phyloP scores from a whole-genome alignment of 805 yeast genomes.

The Lachancea thermotolerans region DNA sequence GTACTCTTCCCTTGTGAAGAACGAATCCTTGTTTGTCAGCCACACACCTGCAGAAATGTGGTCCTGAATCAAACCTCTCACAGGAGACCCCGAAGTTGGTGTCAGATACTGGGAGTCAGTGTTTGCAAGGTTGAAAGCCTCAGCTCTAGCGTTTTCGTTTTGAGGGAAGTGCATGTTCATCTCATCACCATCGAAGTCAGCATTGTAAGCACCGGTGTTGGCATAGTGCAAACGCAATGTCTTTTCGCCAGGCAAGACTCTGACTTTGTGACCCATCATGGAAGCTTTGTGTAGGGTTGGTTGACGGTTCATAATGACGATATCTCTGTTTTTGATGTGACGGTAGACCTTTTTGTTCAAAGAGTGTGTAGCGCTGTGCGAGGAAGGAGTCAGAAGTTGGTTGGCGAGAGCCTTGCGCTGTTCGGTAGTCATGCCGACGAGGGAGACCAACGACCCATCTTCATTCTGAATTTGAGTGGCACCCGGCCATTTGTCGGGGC shows the following conservation, averaged over 20 bases:
- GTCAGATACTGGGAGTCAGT: conserved; percentile 97
- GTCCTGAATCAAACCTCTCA: conserved; percentile 98
- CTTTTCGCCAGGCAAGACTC: conserved; percentile 96
- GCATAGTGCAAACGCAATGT: conserved; percentile 96
- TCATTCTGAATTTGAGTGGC: conserved; percentile 94
- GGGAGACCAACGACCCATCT: conserved; percentile 76
- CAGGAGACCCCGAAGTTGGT: conserved; percentile 97
- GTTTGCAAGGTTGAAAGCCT: conserved; percentile 89
- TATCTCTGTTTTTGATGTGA: conserved; percentile 91
- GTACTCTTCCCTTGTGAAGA: conserved; percentile 84
- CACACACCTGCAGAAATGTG: conserved; percentile 98
- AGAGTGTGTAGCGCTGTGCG: conserved; percentile 48
- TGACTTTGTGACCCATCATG: conserved; percentile 98
- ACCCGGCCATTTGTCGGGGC: conserved; percentile 99
- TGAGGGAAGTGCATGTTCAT: conserved; percentile 99
- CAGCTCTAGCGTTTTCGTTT: conserved; percentile 94
- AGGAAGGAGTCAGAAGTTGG: conserved; percentile 83
- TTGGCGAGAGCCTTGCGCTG: conserved; percentile 94
- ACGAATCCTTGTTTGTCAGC: conserved; percentile 89
- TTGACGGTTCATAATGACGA: conserved; percentile 97
- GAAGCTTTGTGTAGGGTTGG: conserved; percentile 99
- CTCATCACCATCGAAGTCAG: conserved; percentile 99
- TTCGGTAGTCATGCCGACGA: conserved; percentile 84
- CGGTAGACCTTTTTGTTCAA: conserved; percentile 89
- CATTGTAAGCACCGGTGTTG: conserved; percentile 97